Conservation (phyloP, 441 rosid species). For the Arabidopsis hybrid region DNA sequence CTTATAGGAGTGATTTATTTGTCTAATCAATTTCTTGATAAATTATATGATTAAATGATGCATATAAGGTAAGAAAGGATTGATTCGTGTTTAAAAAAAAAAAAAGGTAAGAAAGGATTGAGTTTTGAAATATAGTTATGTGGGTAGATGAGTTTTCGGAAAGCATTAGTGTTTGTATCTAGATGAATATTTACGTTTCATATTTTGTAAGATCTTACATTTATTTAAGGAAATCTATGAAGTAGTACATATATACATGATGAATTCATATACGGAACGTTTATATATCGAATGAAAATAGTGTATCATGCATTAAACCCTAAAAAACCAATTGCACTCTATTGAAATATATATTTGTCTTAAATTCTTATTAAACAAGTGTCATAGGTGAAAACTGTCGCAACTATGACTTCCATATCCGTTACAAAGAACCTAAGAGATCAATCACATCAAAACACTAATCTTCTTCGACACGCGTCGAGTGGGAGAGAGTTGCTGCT, state of each 20-base stretch:
- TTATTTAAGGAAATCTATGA: background rate
- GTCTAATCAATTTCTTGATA: background rate
- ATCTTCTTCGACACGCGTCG: constrained; percentile 43
- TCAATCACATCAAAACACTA: constrained; percentile 42
- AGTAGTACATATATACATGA: no score
- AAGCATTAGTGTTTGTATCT: no score
- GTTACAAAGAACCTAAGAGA: constrained; percentile 21
- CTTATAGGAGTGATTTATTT: background rate
- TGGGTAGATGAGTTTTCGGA: no score
- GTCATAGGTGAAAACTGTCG: constrained; percentile 30
- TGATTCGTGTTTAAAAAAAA: no score
- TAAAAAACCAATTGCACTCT: background rate
- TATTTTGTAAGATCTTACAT: no score
- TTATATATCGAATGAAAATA: background rate
- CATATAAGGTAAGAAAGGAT: background rate
- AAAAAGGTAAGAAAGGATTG: no score
- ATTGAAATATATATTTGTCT: background rate
- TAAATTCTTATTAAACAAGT: background rate
- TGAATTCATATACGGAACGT: background rate
- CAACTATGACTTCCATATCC: constrained; percentile 11
- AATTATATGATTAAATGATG: background rate
- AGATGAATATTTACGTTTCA: no score
- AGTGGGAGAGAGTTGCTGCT: constrained; percentile 41
- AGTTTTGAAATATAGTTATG: no score
- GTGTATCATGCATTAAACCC: background rate